A percentile compares a stretch with the other conserved stretches of the same genome.
Evolutionary conservation across 2,329 filamentous ascomycete species (phyloP).

Genomic region (Bipolaris victoriae): DNA sequence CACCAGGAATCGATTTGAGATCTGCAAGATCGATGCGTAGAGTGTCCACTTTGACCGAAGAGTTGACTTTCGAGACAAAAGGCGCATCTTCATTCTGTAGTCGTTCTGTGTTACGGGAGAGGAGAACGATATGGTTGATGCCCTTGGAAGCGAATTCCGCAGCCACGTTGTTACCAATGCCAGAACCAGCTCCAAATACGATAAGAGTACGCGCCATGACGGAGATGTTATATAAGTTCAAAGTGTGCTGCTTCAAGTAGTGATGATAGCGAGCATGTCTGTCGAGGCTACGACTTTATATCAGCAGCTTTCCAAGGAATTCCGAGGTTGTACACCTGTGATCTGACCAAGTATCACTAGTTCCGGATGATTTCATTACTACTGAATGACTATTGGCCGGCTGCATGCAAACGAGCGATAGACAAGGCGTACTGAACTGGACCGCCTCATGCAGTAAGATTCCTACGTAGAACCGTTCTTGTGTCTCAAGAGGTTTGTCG

Average conservation of each 20-base stretch:
- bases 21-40: constrained; percentile 56
- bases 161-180: constrained; percentile 55
- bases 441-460: background rate
- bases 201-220: constrained; percentile 39
- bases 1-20: constrained; percentile 44
- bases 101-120: constrained; percentile 53
- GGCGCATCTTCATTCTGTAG: constrained; percentile 47
- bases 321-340: background rate
- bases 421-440: background rate
- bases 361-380: background rate
- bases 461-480: background rate
- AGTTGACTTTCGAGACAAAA: constrained; percentile 40
- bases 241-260: background rate
- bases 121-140: constrained; percentile 57
- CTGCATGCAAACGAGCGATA: background rate
- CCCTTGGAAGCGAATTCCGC: constrained; percentile 52
- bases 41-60: constrained; percentile 49
- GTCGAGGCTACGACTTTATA: background rate
- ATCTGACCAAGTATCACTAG: background rate
- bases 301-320: background rate
- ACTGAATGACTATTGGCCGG: background rate
- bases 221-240: background rate
- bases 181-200: constrained; percentile 57
- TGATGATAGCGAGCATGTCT: background rate
- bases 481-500: background rate